Base-by-base conservation (phyloP, 352 stramenopile species). In the Elongisporangium undulatum region DNA sequence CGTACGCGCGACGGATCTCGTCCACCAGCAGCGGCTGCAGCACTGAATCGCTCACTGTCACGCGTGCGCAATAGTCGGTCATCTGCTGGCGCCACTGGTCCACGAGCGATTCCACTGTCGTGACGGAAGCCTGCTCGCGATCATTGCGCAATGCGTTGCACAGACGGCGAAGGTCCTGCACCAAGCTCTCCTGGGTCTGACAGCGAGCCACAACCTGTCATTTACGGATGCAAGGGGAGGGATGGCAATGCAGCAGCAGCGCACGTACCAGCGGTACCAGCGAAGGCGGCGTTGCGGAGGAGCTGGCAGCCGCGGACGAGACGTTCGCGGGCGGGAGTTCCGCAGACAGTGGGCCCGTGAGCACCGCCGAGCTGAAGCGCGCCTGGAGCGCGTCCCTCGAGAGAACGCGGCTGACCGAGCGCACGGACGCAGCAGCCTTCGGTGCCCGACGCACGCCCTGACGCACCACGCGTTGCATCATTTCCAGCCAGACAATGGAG, bases 111-210 rank as follows among this genome's bases (percentile, higher is more conserved):
- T 80, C 60, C 0, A 68, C 50, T 0, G 49, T 58, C 0, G 64
- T 7, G 10, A 73, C 55, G 19, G 71, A 64, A 17, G 60, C 70
- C 48, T 69, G 67, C n/a, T 15, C 34, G 4, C 77, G 66, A 51
- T 91, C 77, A 19, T 74, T 68, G 57, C 70, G 80, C 6, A 91
- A 61, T 51, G 56, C 58, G 51, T 84, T 83, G 59, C 79, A 89
- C 29, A 85, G 75, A 45, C 34, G 34, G 16, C 34, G 34, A 0
- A 45, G 34, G 34, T 45, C 34, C 34, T 45, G 34, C 4, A 45
- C 34, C 34, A 45, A 45, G 12, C 34, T 17, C 12, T 45, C 34
- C 34, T 45, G 34, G 34, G 34, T 45, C 34, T 45, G 12, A 45
- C 12, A 45, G 12, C 34, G 1, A 45, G 10, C 34, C 34, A 16